phyloP scores from a whole-genome alignment of 2,329 filamentous ascomycete species.

The Fusarium nematophilum region DNA sequence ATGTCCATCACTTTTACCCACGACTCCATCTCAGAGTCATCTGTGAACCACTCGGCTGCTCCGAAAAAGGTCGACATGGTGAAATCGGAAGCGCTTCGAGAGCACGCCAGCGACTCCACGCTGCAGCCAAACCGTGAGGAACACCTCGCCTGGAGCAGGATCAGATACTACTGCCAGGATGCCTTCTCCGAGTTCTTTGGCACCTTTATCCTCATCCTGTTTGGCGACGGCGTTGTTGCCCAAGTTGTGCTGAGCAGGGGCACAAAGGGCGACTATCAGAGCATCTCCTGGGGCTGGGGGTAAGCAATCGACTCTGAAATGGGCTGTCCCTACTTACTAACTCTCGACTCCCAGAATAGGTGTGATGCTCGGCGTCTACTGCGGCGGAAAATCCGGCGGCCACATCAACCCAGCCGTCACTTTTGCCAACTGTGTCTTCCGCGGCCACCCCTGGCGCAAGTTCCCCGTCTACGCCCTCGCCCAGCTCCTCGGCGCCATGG shows the following conservation, averaged over 20 bases:
- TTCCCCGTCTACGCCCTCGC: constrained; percentile 75
- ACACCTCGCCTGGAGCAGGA: constrained; percentile 60
- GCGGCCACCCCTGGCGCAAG: constrained; percentile 75
- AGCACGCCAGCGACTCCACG: constrained; percentile 32
- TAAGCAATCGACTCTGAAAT: constrained; percentile 43
- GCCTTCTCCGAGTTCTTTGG: constrained; percentile 76
- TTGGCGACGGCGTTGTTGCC: constrained; percentile 77
- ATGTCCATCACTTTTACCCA: constrained; percentile 46
- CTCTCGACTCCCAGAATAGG: constrained; percentile 61
- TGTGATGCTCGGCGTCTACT: constrained; percentile 77
- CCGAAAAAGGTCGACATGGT: constrained; percentile 49
- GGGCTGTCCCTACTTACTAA: background rate
- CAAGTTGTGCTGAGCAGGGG: constrained; percentile 70
- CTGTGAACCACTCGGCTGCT: constrained; percentile 46
- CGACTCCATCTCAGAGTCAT: constrained; percentile 50
- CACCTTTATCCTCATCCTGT: constrained; percentile 74
- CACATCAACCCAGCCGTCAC: constrained; percentile 80
- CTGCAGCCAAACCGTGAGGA: constrained; percentile 36
- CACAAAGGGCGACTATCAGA: constrained; percentile 61
- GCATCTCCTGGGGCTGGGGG: constrained; percentile 63
- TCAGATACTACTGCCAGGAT: constrained; percentile 64
- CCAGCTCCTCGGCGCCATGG: constrained; percentile 75
- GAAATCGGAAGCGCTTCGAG: constrained; percentile 36
- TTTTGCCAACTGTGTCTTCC: constrained; percentile 74
- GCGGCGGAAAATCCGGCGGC: constrained; percentile 72